A percentile compares a stretch with the other conserved stretches of the same genome.
Evolutionary conservation across 768 basidiomycete genomes (phyloP).

Genomic region (Exsudoporus frostii): DNA sequence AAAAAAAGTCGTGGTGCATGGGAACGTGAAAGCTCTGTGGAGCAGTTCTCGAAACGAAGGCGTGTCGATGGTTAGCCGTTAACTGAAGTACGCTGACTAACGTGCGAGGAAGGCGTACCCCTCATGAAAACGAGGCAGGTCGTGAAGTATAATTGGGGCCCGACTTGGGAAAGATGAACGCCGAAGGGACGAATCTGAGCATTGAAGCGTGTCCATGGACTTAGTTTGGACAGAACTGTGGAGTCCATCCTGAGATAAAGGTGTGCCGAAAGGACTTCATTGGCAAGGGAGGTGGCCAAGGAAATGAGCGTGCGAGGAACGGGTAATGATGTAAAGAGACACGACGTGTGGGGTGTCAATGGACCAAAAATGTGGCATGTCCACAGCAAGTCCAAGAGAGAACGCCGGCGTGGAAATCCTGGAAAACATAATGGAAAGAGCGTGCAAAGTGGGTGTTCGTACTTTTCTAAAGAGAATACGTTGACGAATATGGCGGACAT

Average conservation of each 20-base stretch:
- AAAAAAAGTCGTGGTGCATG: background rate
- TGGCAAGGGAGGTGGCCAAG: conserved; percentile 9
- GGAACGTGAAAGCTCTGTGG: conserved; percentile 17
- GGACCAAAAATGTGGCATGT: conserved; percentile 15
- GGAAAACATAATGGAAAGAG: conserved; percentile 24
- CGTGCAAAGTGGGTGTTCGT: conserved; percentile 8
- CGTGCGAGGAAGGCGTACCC: conserved; percentile 13
- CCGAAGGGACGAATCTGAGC: conserved; percentile 9
- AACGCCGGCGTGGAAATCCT: conserved; percentile 10
- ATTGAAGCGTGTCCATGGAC: conserved; percentile 18
- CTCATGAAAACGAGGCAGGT: conserved; percentile 20
- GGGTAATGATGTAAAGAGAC: conserved; percentile 27
- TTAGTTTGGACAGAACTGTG: conserved; percentile 17
- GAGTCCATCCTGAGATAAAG: conserved; percentile 8
- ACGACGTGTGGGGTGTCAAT: conserved; percentile 14
- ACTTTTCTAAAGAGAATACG: conserved; percentile 22
- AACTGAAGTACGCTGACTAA: conserved; percentile 8
- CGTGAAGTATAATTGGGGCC: conserved; percentile 8
- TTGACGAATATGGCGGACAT: conserved; percentile 28
- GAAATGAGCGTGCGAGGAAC: conserved; percentile 14
- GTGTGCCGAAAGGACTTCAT: conserved; percentile 3
- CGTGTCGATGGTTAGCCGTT: conserved; percentile 6
- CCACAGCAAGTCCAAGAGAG: conserved; percentile 14
- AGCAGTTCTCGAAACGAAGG: conserved; percentile 9
- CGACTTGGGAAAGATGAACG: conserved; percentile 17